These are phyloP conservation scores for Forsythia viridissima DNA, from an alignment of 257 asterid genomes.

Conservation along the genomic window DNA sequence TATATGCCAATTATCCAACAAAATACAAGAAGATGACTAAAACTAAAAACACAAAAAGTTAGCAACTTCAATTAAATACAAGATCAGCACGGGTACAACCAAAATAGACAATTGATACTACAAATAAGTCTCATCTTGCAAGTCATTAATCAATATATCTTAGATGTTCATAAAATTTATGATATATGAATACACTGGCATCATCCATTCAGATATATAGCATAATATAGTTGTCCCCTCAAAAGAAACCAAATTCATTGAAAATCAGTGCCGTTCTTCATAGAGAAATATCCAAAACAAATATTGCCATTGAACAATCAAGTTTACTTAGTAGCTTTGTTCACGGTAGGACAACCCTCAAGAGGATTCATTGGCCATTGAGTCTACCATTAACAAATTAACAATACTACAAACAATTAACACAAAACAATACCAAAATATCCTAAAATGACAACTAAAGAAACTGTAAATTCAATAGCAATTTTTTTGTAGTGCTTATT, in stretches of 20 bases:
- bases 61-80: too few relatives aligned
- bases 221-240: neutral
- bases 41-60: too few relatives aligned
- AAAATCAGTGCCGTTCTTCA: neutral
- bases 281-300: neutral
- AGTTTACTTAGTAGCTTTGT: neutral
- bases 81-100: too few relatives aligned
- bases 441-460: neutral
- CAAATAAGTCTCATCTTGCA: neutral
- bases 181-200: constrained; percentile 16
- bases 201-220: neutral
- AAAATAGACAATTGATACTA: too few relatives aligned
- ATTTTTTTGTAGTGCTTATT: neutral
- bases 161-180: constrained; percentile 11
- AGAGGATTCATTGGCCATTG: constrained; percentile 85
- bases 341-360: constrained; percentile 78
- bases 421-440: neutral
- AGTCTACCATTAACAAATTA: constrained; percentile 56
- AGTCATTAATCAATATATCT: neutral
- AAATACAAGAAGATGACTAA: too few relatives aligned
- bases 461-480: neutral
- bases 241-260: constrained; percentile 12
- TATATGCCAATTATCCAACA: too few relatives aligned
- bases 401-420: neutral
- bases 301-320: constrained; percentile 5